A percentile compares a stretch with the other conserved stretches of the same genome.
Evolutionary conservation across 495 filamentous ascomycete species (phyloP).

Genomic region (Xylaria acuta): DNA sequence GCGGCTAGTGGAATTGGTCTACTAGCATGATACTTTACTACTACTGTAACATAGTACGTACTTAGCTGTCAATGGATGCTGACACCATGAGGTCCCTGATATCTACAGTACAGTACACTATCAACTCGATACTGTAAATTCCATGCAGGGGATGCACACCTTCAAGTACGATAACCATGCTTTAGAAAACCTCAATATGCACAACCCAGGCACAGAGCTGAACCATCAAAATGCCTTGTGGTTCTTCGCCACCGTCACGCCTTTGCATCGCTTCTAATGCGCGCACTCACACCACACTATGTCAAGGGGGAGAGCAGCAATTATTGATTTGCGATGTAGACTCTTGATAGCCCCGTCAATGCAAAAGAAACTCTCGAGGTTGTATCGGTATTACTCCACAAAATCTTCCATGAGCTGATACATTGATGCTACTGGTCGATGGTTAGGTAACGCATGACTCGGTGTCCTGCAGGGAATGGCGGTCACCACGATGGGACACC

Average conservation of each 20-base stretch:
- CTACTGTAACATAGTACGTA: too few species aligned
- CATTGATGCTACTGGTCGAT: slow-evolving; percentile 4
- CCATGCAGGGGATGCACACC: not conserved
- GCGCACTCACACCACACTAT: not conserved
- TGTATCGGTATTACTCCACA: slow-evolving; percentile 17
- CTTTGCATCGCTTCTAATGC: slow-evolving; percentile 14
- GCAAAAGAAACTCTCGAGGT: slow-evolving; percentile 13
- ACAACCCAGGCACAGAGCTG: slow-evolving; percentile 2
- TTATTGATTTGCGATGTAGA: slow-evolving; percentile 11
- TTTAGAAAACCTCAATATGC: not conserved
- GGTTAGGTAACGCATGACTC: slow-evolving; percentile 24
- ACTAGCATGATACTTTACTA: not conserved
- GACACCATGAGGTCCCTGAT: not conserved
- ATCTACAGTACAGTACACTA: not conserved
- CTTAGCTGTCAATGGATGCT: not conserved
- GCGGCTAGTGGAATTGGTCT: not conserved
- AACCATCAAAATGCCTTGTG: slow-evolving; percentile 11
- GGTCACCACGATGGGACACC: slow-evolving; percentile 23
- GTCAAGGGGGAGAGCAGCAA: slow-evolving; percentile 1
- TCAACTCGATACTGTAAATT: not conserved
- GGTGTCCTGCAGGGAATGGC: slow-evolving; percentile 27
- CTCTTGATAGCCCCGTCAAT: not conserved
- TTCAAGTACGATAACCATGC: not conserved
- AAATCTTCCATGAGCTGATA: slow-evolving; percentile 20
- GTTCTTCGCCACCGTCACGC: slow-evolving; percentile 7